Evolutionary conservation across 2,329 filamentous ascomycete genomes (phyloP), one percentile per base, ranked within the genome.

Genomic region (Fusarium ambrosium): DNA sequence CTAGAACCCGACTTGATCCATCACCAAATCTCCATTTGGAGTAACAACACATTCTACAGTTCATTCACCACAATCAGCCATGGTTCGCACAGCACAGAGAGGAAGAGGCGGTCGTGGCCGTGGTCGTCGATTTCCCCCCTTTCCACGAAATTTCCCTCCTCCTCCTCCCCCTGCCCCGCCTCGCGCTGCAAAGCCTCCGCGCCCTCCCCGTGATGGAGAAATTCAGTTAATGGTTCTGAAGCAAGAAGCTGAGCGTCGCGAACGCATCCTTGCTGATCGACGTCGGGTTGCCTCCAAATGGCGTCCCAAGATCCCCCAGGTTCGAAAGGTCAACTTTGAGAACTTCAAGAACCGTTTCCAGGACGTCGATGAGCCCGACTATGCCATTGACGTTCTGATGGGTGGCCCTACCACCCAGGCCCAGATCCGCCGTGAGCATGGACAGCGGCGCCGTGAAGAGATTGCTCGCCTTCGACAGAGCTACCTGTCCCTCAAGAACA

Each of bases 301-400:
- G 83, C 82, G 82, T 1, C 75, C 82, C 66, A 85, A 85, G 82
- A 82, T 87, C 22, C 82, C 83, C 1, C 79, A 81, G 29, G 82
- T 84, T n/a, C 80, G 83, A 59, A 84, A 81, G 69, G 80, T 84
- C 64, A 83, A 84, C 75, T 86, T 85, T 64, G 84, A 85, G 71
- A 80, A 83, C 73, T 86, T 85, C 79, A 86, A 86, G 76, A 86
- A 86, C 70, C 79, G 82, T 62, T 84, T 83, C 70, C 76, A 82
- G 14, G 78, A 78, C 13, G 55, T 81, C 14, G 78, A 83, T 1
- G 78, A 84, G 68, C 81, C 77, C 27, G 79, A 82, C n/a, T 82
- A 84, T 65, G 82, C 82, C 37, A 79, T 86, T 22, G 84, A 86
- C 2, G 84, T 84, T 18, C 79, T 86, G 6, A 79, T 84, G 77